Evolutionary conservation across 257 asterid genomes (phyloP).

Genomic region (Euphrasia confusa): DNA sequence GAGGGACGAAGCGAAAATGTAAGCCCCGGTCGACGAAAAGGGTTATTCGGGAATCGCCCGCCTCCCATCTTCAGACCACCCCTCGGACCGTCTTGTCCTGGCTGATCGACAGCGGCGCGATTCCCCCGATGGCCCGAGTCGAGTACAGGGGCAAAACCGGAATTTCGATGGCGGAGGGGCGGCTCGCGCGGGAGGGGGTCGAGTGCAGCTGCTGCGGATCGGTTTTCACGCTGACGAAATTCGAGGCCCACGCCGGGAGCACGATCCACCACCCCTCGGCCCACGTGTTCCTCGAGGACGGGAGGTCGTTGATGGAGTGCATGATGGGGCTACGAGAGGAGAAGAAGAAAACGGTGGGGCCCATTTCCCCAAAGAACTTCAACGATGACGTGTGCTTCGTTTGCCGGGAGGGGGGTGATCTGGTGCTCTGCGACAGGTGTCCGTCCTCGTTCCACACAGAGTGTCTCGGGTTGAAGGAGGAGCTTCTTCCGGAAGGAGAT

Average conservation of each 20-base stretch:
- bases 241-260: conserved; percentile 84
- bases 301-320: conserved; percentile 70
- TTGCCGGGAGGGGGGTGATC: conserved; percentile 77
- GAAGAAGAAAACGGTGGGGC: conserved; percentile 1
- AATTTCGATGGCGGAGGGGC: conserved; percentile 45
- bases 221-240: conserved; percentile 44
- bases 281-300: conserved; percentile 65
- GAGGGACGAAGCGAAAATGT: neutral
- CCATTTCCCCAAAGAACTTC: neutral
- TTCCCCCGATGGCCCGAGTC: conserved; percentile 63
- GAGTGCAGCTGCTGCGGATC: conserved; percentile 65
- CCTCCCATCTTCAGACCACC: conserved; percentile 17
- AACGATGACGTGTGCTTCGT: conserved; percentile 75
- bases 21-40: conserved; percentile 21
- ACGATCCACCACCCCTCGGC: conserved; percentile 51
- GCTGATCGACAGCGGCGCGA: conserved; percentile 65
- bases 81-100: conserved; percentile 66
- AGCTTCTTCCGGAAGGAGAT: conserved; percentile 74
- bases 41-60: conserved; percentile 12
- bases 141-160: conserved; percentile 41
- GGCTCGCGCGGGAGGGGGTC: conserved; percentile 75
- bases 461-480: conserved; percentile 95
- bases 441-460: conserved; percentile 79
- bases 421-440: conserved; percentile 78
- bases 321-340: conserved; percentile 32